phyloP scores from a whole-genome alignment of 179 eudicot species.

The Sideroxylon spinosum region DNA sequence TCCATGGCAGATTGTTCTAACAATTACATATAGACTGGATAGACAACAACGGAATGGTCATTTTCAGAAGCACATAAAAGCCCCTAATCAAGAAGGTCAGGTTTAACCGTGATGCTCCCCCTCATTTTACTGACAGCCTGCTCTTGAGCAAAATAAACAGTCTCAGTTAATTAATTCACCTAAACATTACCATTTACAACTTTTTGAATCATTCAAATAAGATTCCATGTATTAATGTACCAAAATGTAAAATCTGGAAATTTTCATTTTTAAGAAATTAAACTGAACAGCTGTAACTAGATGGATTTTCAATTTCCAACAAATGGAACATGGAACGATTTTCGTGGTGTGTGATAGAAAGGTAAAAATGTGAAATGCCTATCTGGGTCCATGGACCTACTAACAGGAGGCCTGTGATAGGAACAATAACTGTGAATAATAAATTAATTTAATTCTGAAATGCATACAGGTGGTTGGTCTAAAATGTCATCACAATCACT shows the following conservation, averaged over 20 bases:
- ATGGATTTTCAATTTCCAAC: constrained; percentile 4
- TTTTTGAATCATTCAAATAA: neutral
- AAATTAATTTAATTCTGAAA: neutral
- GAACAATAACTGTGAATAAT: neutral
- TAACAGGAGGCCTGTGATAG: neutral
- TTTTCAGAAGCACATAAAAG: neutral
- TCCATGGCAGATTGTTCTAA: neutral
- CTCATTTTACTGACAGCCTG: neutral
- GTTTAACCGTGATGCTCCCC: neutral
- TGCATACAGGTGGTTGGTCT: neutral
- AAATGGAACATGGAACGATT: neutral
- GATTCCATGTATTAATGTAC: neutral
- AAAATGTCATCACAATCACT: neutral
- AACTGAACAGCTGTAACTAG: neutral
- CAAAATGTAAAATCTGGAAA: neutral
- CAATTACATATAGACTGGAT: neutral
- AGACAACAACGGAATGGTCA: neutral
- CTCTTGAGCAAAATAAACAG: neutral
- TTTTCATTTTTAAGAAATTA: neutral
- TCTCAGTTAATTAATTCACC: neutral
- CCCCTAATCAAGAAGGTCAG: neutral
- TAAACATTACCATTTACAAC: neutral
- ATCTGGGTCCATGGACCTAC: neutral
- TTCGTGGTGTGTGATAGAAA: neutral
- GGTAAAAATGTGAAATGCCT: neutral